phyloP scores from a whole-genome alignment of 1,284 basidiomycete genomes.

The Filobasidium uniguttulatum region DNA sequence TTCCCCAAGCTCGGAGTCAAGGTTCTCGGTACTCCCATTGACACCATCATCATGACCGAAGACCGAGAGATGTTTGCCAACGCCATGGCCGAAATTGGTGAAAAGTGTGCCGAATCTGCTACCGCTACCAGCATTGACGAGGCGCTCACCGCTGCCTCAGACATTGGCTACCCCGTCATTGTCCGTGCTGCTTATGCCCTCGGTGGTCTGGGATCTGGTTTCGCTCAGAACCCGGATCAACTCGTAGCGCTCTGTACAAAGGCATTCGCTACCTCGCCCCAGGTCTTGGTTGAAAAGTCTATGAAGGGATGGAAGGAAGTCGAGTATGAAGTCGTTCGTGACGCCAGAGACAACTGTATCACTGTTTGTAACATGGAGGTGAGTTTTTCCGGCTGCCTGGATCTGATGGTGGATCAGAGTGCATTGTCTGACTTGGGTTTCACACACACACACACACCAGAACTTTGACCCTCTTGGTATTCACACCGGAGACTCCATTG shows the following conservation, averaged over 20 bases:
- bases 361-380: slow-evolving; percentile 99
- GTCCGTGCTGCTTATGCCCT: slow-evolving; percentile 93
- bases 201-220: slow-evolving; percentile 87
- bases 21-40: slow-evolving; percentile 91
- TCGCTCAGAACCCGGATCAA: slow-evolving; percentile 79
- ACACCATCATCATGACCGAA: slow-evolving; percentile 95
- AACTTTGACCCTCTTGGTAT: slow-evolving; percentile 98
- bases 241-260: slow-evolving; percentile 75
- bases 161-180: slow-evolving; percentile 93
- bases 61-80: slow-evolving; percentile 86
- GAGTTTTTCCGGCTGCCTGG: no score
- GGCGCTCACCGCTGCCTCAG: slow-evolving; percentile 64
- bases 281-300: slow-evolving; percentile 93
- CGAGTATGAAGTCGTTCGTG: slow-evolving; percentile 98
- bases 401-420: no score
- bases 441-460: no score
- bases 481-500: slow-evolving; percentile 98
- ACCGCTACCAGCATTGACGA: slow-evolving; percentile 75
- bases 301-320: slow-evolving; percentile 99
- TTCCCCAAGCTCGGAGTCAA: slow-evolving; percentile 57
- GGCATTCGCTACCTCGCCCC: slow-evolving; percentile 91
- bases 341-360: slow-evolving; percentile 94
- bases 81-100: slow-evolving; percentile 93
- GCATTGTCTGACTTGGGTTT: no score
- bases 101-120: slow-evolving; percentile 78